These are phyloP conservation scores for Hypoxylon cercidicola DNA, from an alignment of 495 filamentous ascomycete species.

Conservation along the genomic window DNA sequence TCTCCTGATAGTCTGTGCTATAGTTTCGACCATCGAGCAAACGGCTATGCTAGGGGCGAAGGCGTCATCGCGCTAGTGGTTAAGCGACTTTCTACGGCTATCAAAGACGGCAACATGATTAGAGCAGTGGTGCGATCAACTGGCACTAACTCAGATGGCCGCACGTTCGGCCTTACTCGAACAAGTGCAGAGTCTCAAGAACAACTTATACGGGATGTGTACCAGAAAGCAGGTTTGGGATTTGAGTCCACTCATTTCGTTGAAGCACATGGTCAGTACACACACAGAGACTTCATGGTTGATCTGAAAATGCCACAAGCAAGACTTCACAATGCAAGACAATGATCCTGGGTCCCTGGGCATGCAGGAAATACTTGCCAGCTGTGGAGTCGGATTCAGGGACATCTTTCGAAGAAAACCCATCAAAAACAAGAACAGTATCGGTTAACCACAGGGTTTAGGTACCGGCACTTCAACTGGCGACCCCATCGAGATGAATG, in stretches of 20 bases:
- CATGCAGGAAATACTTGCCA: no score
- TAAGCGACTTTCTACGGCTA: slow-evolving; percentile 62
- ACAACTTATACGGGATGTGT: slow-evolving; percentile 57
- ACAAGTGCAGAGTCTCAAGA: slow-evolving; percentile 62
- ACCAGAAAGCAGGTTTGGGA: slow-evolving; percentile 55
- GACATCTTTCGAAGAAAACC: no score
- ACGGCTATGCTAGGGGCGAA: slow-evolving; percentile 72
- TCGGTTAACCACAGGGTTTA: slow-evolving; percentile 5
- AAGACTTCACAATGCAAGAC: no score
- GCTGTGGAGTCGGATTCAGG: no score
- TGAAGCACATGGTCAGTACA: slow-evolving; percentile 56
- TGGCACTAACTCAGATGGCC: slow-evolving; percentile 64
- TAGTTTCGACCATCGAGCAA: slow-evolving; percentile 65
- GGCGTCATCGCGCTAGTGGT: slow-evolving; percentile 62
- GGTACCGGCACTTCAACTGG: slow-evolving; percentile 64
- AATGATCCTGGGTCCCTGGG: no score
- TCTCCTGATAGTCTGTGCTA: slow-evolving; percentile 55
- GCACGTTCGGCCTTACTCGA: slow-evolving; percentile 59
- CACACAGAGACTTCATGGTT: no score
- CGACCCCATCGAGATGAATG: slow-evolving; percentile 64
- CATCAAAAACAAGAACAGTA: no score
- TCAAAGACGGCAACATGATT: slow-evolving; percentile 60
- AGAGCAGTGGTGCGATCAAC: slow-evolving; percentile 66
- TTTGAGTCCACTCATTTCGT: slow-evolving; percentile 56
- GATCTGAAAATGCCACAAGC: no score